Evolutionary conservation across 2,329 filamentous ascomycete species (phyloP), one percentile per base, ranked within the genome.

Genomic region (Microdochium nivale): DNA sequence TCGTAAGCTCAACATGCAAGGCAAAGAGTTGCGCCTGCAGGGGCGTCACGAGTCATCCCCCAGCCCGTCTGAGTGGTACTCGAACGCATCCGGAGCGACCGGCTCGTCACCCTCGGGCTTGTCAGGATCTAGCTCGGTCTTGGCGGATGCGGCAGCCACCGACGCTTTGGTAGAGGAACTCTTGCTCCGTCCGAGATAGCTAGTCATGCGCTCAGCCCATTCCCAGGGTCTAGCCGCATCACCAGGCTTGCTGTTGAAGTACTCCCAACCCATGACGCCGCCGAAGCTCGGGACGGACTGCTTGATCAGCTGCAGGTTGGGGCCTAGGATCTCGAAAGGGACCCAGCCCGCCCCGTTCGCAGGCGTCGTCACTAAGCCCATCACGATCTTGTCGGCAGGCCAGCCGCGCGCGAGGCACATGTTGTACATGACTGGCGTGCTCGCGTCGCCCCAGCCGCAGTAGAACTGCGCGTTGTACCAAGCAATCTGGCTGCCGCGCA

Each of bases 401-500:
- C 86, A 92, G 9, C 87, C 87, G 9, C 72, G 70, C 10, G 70
- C 67, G 37, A 73, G 52, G 47, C 73, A 66, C 62, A 70, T 67
- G 58, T 74, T 67, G 57, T 76, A 77, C 67, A 75, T 72, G 54
- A 65, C 58, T 9, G 73, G 68, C 50, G 72, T 78, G 25, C 75
- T 70, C 1, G 83, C 80, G 48, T 83, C 81, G 3, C 87, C 86
- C 88, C 88, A 92, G 1, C 87, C 87, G 61, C 87, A 90, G 71
- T 94, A 92, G 66, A 92, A 91, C 60, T 92, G 88, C 13, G 85
- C 76, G 60, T 92, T 91, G 63, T 92, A 92, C 86, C 87, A 94
- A 1, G 77, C 78, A 23, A 92, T 86, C 54, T 85, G 76, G 16
- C 65, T 63, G 0, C 83, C 83, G 23, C 82, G 73, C 66, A 78